These are phyloP conservation scores for Bondarzewia mesenterica DNA, from an alignment of 1,284 basidiomycete genomes.

Conservation along the genomic window DNA sequence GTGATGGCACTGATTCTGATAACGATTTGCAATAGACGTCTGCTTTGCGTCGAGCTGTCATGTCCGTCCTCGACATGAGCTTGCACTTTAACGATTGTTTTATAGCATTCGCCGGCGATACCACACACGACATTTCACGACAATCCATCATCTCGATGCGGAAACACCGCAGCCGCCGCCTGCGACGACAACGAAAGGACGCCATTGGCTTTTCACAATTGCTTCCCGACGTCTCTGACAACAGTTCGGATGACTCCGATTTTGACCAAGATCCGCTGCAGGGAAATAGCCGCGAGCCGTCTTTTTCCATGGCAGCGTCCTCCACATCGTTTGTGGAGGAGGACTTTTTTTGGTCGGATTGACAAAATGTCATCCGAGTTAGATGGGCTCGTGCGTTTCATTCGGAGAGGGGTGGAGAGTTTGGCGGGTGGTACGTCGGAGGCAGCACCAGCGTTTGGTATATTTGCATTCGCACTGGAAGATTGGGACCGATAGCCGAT, in stretches of 20 bases:
- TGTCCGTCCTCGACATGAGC: conserved; percentile 67
- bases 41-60: conserved; percentile 53
- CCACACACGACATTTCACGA: conserved; percentile 50
- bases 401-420: conserved; percentile 58
- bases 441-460: conserved; percentile 54
- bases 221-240: conserved; percentile 17
- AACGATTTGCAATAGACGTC: conserved; percentile 38
- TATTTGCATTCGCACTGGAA: conserved; percentile 70
- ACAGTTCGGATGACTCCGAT: conserved; percentile 33
- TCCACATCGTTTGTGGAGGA: conserved; percentile 32
- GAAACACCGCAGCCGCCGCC: conserved; percentile 53
- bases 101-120: conserved; percentile 49
- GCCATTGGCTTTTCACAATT: conserved; percentile 53
- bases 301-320: conserved; percentile 36
- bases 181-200: conserved; percentile 41
- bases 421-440: conserved; percentile 47
- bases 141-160: conserved; percentile 41
- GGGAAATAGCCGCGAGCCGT: conserved; percentile 25
- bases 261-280: conserved; percentile 24
- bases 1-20: neutral
- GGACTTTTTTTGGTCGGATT: conserved; percentile 38
- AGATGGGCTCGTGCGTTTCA: conserved; percentile 59
- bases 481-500: conserved; percentile 60
- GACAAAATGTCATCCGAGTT: conserved; percentile 62
- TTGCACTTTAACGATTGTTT: conserved; percentile 62